Evolutionary conservation across 192 early-diverging fungal genomes (phyloP).

Genomic region (Phycomyces nitens): DNA sequence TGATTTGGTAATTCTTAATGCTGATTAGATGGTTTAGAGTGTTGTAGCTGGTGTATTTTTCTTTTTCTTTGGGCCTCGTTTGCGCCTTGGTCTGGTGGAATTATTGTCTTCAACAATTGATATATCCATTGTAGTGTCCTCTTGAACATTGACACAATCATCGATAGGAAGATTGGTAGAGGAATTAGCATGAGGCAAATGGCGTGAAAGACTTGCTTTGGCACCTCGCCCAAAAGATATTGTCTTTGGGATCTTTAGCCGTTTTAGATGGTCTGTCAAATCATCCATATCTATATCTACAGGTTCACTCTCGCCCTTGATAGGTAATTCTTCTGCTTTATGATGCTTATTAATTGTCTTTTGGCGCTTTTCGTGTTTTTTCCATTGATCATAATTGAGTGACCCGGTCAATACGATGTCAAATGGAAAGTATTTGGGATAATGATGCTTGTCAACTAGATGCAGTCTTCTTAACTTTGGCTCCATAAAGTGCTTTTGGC

Average conservation of each 20-base stretch:
- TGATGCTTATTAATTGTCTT: constrained; percentile 5
- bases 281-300: constrained; percentile 15
- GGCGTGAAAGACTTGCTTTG: neutral
- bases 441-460: constrained; percentile 52
- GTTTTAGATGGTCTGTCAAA: constrained; percentile 6
- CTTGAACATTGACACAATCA: too few relatives aligned
- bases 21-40: too few relatives aligned
- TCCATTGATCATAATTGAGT: constrained; percentile 28
- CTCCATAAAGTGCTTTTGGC: constrained; percentile 35
- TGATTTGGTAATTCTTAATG: too few relatives aligned
- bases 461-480: constrained; percentile 42
- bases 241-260: constrained; percentile 18
- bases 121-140: neutral
- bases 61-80: constrained; percentile 3
- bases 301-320: neutral
- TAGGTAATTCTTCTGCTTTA: neutral
- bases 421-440: constrained; percentile 51
- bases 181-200: neutral
- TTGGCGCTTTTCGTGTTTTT: constrained; percentile 12
- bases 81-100: neutral
- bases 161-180: neutral
- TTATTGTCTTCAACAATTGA: neutral
- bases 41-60: too few relatives aligned
- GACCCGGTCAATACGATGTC: constrained; percentile 39
- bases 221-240: constrained; percentile 21